These are phyloP conservation scores for Castanea crenata DNA, from an alignment of 306 rosid species.

Conservation along the genomic window DNA sequence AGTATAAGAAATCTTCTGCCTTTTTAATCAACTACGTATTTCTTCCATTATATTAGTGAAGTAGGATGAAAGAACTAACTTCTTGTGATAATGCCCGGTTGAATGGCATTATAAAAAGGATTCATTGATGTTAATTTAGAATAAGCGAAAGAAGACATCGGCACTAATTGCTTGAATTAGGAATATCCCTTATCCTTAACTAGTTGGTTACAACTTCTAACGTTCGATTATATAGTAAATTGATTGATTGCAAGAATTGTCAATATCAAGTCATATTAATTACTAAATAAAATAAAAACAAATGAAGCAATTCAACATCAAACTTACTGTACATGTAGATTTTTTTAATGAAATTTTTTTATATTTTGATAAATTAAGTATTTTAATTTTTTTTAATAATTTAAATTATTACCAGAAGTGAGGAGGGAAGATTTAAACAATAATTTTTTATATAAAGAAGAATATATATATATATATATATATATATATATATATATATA, in stretches of 20 bases:
- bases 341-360: constrained; percentile 2
- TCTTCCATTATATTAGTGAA: background rate
- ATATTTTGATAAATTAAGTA: background rate
- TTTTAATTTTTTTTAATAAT: background rate
- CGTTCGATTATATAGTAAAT: background rate
- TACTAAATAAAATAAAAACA: background rate
- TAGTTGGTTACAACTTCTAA: background rate
- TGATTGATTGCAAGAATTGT: background rate
- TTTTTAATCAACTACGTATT: background rate
- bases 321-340: background rate
- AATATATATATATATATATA: too few relatives aligned
- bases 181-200: background rate
- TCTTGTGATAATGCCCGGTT: too few relatives aligned
- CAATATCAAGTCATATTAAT: background rate
- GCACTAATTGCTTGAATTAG: background rate
- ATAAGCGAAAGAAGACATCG: too few relatives aligned
- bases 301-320: background rate
- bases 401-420: too few relatives aligned
- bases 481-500: too few relatives aligned
- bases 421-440: too few relatives aligned
- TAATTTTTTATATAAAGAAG: too few relatives aligned
- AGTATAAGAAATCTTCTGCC: background rate
- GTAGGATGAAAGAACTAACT: too few relatives aligned
- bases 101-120: too few relatives aligned
- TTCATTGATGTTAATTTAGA: too few relatives aligned